These are phyloP conservation scores for Cicer judaicum DNA, from an alignment of 306 rosid genomes.

Conservation along the genomic window DNA sequence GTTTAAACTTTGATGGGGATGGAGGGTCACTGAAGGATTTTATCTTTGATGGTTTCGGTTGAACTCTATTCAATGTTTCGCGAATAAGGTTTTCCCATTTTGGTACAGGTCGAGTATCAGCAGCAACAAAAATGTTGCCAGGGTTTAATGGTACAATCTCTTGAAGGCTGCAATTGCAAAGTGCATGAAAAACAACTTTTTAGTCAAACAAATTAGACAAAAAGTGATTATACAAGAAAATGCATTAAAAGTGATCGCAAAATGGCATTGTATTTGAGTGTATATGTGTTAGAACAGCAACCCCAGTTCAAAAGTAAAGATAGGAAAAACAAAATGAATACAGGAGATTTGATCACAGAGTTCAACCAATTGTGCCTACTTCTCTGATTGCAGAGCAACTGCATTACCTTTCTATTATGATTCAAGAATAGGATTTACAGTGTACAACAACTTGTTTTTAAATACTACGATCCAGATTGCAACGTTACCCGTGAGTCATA, in stretches of 20 bases:
- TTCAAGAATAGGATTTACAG: too few species aligned
- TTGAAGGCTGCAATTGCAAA: constrained; percentile 71
- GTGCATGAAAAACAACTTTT: constrained; percentile 25
- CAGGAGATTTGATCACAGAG: too few species aligned
- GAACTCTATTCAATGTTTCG: constrained; percentile 70
- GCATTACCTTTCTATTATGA: too few species aligned
- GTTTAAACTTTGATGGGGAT: constrained; percentile 87
- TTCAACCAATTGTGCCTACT: too few species aligned
- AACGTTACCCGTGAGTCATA: too few species aligned
- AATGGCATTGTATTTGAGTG: background rate
- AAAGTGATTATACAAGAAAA: too few species aligned
- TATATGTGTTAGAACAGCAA: too few species aligned
- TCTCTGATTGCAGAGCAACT: too few species aligned
- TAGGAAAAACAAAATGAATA: too few species aligned
- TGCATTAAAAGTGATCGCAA: background rate
- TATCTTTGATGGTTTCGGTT: constrained; percentile 55
- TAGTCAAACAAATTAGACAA: constrained; percentile 26
- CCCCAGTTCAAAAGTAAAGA: too few species aligned
- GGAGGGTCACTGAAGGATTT: constrained; percentile 94
- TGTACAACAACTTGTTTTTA: too few species aligned
- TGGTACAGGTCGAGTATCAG: constrained; percentile 74
- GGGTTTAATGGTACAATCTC: constrained; percentile 95
- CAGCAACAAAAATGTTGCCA: constrained; percentile 86
- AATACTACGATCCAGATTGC: too few species aligned
- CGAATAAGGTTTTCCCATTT: constrained; percentile 87